These are phyloP conservation scores for Talaromyces sp. DNA, from an alignment of 2,329 filamentous ascomycete genomes.

Conservation along the genomic window DNA sequence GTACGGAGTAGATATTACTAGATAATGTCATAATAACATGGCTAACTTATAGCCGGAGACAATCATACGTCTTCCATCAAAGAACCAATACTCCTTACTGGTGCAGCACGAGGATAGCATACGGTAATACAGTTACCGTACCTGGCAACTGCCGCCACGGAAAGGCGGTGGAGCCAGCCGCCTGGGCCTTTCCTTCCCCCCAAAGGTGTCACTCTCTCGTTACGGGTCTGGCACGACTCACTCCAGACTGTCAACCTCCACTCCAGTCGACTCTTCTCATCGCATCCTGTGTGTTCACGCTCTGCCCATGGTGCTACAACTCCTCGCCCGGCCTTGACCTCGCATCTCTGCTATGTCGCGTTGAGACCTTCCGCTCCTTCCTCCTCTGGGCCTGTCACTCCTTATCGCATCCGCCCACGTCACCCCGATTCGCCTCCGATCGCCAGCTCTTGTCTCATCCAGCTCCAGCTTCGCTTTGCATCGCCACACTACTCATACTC, in stretches of 20 bases:
- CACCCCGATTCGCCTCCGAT: background rate
- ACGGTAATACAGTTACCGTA: background rate
- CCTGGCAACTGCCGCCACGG: background rate
- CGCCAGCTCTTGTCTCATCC: constrained; percentile 7
- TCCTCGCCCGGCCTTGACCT: background rate
- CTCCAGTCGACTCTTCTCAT: background rate
- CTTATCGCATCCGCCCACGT: constrained; percentile 7
- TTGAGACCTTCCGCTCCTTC: background rate
- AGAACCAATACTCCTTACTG: background rate
- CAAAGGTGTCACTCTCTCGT: background rate
- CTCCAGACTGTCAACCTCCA: background rate
- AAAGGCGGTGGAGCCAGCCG: background rate
- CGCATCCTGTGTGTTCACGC: background rate
- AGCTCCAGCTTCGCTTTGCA: background rate
- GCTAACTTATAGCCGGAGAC: no score
- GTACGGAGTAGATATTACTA: no score
- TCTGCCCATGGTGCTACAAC: background rate
- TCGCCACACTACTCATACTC: background rate
- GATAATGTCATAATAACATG: no score
- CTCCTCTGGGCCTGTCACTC: constrained; percentile 8
- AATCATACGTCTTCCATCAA: no score
- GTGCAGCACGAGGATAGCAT: background rate
- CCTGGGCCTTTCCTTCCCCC: background rate
- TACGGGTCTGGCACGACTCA: background rate
- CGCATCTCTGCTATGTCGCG: background rate